Evolutionary conservation across 1,139 yeast genomes (phyloP).

Genomic region (Groenewaldozyma sp.): DNA sequence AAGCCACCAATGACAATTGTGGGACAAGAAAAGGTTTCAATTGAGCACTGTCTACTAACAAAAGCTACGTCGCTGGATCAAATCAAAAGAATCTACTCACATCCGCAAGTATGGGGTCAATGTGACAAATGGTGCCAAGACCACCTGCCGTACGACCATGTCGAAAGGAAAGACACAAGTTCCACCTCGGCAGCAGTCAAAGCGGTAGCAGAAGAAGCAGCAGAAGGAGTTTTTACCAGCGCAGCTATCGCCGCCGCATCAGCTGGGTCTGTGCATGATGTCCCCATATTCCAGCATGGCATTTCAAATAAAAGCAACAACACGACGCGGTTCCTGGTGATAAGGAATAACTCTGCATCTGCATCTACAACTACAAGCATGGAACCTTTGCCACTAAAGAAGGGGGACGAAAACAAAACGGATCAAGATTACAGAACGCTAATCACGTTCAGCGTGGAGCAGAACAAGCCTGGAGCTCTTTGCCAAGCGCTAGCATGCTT

Average conservation of each 20-base stretch:
- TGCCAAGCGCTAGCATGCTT: slow-evolving; percentile 57
- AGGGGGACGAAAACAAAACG: slow-evolving; percentile 7
- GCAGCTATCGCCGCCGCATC: slow-evolving; percentile 54
- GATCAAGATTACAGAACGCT: slow-evolving; percentile 36
- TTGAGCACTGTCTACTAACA: slow-evolving; percentile 66
- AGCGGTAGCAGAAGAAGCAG: slow-evolving; percentile 31
- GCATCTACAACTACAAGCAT: neutral
- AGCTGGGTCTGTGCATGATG: slow-evolving; percentile 55
- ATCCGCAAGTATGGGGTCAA: slow-evolving; percentile 99
- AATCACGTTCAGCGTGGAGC: slow-evolving; percentile 56
- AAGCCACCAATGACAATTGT: slow-evolving; percentile 29
- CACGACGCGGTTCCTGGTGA: slow-evolving; percentile 74
- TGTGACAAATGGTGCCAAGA: slow-evolving; percentile 46
- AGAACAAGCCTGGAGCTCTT: slow-evolving; percentile 67
- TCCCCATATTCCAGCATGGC: slow-evolving; percentile 42
- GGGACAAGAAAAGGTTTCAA: slow-evolving; percentile 74
- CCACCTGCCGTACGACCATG: slow-evolving; percentile 18
- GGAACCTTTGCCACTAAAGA: slow-evolving; percentile 3
- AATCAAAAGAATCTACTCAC: slow-evolving; percentile 62
- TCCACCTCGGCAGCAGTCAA: slow-evolving; percentile 86
- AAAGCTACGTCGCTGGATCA: slow-evolving; percentile 33
- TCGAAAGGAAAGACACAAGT: slow-evolving; percentile 45
- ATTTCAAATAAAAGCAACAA: slow-evolving; percentile 68
- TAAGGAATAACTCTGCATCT: slow-evolving; percentile 28
- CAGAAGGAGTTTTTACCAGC: slow-evolving; percentile 25